These are phyloP conservation scores for Sporothrix euskadiensis DNA, from an alignment of 2,329 filamentous ascomycete genomes.

Conservation along the genomic window DNA sequence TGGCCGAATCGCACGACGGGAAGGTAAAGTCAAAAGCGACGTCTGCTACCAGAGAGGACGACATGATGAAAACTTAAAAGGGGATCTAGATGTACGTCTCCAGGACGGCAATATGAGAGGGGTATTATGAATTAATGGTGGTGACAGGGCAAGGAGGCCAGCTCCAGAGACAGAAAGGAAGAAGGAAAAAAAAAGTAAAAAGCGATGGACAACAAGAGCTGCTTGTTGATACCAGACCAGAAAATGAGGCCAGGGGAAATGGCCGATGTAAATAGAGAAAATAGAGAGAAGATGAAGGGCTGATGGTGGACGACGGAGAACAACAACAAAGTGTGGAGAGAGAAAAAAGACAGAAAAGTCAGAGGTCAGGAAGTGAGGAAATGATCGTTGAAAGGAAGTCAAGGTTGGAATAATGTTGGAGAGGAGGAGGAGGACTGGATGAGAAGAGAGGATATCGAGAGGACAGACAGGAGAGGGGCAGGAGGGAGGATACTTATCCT, in stretches of 20 bases:
- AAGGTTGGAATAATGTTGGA: not conserved
- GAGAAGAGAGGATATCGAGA: constrained; percentile 21
- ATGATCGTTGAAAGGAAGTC: not conserved
- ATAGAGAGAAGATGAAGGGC: constrained; percentile 18
- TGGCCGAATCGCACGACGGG: constrained; percentile 53
- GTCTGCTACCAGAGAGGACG: constrained; percentile 60
- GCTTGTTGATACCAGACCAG: constrained; percentile 17
- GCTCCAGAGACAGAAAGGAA: constrained; percentile 32
- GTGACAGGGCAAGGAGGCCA: constrained; percentile 33
- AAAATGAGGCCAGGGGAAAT: constrained; percentile 25
- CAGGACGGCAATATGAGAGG: constrained; percentile 15
- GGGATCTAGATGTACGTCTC: constrained; percentile 18
- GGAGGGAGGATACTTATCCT: constrained; percentile 33
- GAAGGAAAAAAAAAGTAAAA: constrained; percentile 19
- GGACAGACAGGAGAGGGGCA: constrained; percentile 14
- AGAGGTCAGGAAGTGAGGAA: constrained; percentile 24
- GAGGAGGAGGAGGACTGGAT: constrained; percentile 17
- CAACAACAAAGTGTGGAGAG: constrained; percentile 33
- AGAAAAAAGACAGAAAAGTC: not conserved
- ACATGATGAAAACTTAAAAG: constrained; percentile 21
- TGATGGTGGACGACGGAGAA: not conserved
- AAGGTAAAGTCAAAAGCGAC: constrained; percentile 64
- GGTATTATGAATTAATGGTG: constrained; percentile 34
- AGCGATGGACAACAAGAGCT: constrained; percentile 17
- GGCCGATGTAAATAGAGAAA: constrained; percentile 20